Evolutionary conservation across 2,329 filamentous ascomycete genomes (phyloP), one percentile per base, ranked within the genome.

Genomic region (Fusarium sp.): DNA sequence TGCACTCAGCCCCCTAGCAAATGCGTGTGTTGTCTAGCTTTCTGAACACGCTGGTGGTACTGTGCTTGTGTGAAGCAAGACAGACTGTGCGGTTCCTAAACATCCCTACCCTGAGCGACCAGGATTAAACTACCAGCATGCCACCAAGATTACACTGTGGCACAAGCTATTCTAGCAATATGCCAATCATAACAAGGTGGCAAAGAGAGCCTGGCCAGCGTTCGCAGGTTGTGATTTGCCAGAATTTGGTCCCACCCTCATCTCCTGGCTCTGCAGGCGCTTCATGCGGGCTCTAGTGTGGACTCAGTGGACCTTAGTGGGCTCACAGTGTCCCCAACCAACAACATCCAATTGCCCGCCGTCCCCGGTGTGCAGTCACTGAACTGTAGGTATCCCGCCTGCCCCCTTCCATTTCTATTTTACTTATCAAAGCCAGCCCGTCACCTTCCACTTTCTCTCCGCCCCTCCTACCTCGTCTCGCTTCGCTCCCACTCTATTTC

Each of bases 101-200:
- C 40, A 61, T 57, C 65, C 72, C 61, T 74, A 57, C 72, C 49
- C 34, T 27, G 27, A 62, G 40, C 10, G 69, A 66, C 65, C 56
- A 60, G 69, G 69, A 61, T 64, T 16, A 34, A 22, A 24, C 45
- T 59, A 70, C 52, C 61, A 75, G 74, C 76, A 74, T 75, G 71
- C 74, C 72, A 70, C 75, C 74, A 74, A 73, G 69, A 76, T 77
- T 71, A 74, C 75, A 76, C 68, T 73, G 69, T 69, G 72, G 70
- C 71, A 63, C 58, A 57, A 46, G 37, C 76, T 77, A 75, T 57
- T 30, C 69, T 69, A 25, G 7, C 10, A n/a, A 18, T n/a, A 54
- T 52, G 24, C 78, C 78, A 80, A 79, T 79, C 75, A 78, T 60
- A 65, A 49, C 51, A 55, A 56, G 73, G 79, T 79, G 79, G 77